Evolutionary conservation across 495 filamentous ascomycete genomes (phyloP).

Genomic region (Aspergillus biplanus): DNA sequence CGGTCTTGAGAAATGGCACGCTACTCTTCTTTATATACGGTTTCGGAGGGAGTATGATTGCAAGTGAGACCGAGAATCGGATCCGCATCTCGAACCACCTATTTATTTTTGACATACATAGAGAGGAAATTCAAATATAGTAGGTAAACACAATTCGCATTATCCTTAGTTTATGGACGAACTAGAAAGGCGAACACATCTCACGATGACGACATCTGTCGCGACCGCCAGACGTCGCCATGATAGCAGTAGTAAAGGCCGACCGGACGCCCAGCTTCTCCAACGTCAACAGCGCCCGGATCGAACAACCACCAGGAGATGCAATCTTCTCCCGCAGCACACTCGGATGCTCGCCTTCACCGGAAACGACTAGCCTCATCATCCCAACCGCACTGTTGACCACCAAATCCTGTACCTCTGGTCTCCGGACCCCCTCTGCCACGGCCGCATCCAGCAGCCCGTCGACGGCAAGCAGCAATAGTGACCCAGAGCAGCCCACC

Average conservation of each 20-base stretch:
- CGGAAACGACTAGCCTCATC: slow-evolving; percentile 23
- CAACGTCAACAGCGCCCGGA: slow-evolving; percentile 26
- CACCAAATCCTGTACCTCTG: slow-evolving; percentile 39
- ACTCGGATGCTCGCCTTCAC: slow-evolving; percentile 21
- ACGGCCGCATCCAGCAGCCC: slow-evolving; percentile 30
- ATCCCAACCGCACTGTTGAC: slow-evolving; percentile 12
- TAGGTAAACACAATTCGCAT: too few relatives aligned
- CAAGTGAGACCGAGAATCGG: too few relatives aligned
- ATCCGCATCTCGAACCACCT: too few relatives aligned
- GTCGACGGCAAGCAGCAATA: slow-evolving; percentile 30
- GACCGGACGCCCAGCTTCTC: slow-evolving; percentile 16
- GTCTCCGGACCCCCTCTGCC: slow-evolving; percentile 24
- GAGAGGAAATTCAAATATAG: too few relatives aligned
- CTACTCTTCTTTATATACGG: too few relatives aligned
- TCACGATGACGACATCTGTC: neutral
- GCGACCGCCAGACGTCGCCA: neutral
- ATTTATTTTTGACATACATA: too few relatives aligned
- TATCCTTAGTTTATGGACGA: too few relatives aligned
- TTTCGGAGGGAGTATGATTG: too few relatives aligned
- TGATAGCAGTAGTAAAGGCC: slow-evolving; percentile 7
- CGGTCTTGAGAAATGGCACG: too few relatives aligned
- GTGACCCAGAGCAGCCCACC: slow-evolving; percentile 27
- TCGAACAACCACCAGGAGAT: slow-evolving; percentile 29
- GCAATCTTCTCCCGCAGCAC: slow-evolving; percentile 26
- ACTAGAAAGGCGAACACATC: too few relatives aligned